phyloP scores from a whole-genome alignment of 2,329 filamentous ascomycete species.

The Byssoonygena ceratinophila region DNA sequence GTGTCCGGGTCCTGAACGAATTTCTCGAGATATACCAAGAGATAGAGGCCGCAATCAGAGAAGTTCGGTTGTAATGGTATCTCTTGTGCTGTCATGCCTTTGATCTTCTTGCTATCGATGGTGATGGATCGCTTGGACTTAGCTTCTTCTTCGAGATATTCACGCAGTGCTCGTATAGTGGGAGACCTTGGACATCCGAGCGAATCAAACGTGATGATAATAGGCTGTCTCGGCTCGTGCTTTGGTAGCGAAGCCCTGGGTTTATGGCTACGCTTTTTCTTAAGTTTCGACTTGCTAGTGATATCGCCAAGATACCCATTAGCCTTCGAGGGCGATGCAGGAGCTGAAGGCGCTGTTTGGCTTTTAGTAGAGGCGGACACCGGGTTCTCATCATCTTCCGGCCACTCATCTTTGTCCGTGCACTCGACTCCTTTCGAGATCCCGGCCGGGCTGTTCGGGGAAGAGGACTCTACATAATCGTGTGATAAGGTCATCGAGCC shows the following conservation, averaged over 20 bases:
- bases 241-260: constrained; percentile 28
- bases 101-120: constrained; percentile 38
- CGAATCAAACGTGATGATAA: constrained; percentile 82
- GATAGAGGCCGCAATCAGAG: constrained; percentile 79
- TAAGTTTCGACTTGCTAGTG: constrained; percentile 12
- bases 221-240: constrained; percentile 46
- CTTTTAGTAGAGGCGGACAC: constrained; percentile 5
- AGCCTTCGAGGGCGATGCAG: not conserved
- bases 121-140: constrained; percentile 48
- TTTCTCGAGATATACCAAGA: constrained; percentile 72
- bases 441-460: not conserved
- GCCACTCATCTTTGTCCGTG: constrained; percentile 22
- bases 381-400: constrained; percentile 25
- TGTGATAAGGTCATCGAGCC: constrained; percentile 26
- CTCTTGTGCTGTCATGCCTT: constrained; percentile 58
- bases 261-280: constrained; percentile 20
- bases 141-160: constrained; percentile 68
- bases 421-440: constrained; percentile 6
- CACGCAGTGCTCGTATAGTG: constrained; percentile 58
- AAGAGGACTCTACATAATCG: constrained; percentile 8
- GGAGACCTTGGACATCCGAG: constrained; percentile 54
- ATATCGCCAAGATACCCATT: constrained; percentile 10
- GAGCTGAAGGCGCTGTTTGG: not conserved
- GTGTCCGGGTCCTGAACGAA: constrained; percentile 65
- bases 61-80: constrained; percentile 75